phyloP scores from a whole-genome alignment of 305 asterid genomes.

The Stenogyne calaminthoides region DNA sequence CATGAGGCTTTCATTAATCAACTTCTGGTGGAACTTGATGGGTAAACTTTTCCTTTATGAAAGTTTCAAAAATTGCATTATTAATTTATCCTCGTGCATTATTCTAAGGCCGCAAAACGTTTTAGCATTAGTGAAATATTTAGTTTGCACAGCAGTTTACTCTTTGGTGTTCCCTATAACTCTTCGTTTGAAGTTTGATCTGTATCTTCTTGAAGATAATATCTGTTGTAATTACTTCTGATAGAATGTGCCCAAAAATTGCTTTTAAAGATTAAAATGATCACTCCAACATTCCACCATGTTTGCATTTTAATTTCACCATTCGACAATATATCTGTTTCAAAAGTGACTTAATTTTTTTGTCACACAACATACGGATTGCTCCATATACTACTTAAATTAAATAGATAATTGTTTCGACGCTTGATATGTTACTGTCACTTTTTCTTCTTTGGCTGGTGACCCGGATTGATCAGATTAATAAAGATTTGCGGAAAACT shows the following conservation, averaged over 20 bases:
- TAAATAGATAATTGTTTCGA: slow-evolving; percentile 2
- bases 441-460: slow-evolving; percentile 12
- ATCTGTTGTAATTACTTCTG: not conserved
- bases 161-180: slow-evolving; percentile 1
- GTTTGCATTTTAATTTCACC: not conserved
- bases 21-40: slow-evolving; percentile 98
- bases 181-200: not conserved
- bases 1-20: slow-evolving; percentile 99
- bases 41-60: slow-evolving; percentile 47
- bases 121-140: not conserved
- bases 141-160: slow-evolving; percentile 16
- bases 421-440: not conserved
- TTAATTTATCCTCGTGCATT: slow-evolving; percentile 4
- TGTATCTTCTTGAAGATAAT: not conserved
- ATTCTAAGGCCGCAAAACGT: slow-evolving; percentile 8
- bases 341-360: not conserved
- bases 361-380: not conserved
- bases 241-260: slow-evolving; percentile 9
- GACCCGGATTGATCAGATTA: slow-evolving; percentile 1
- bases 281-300: not conserved
- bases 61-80: slow-evolving; percentile 13
- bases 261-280: slow-evolving; percentile 1
- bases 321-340: slow-evolving; percentile 5
- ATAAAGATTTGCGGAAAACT: not conserved
- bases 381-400: not conserved